Evolutionary conservation across 306 rosid genomes (phyloP).

Genomic region (Gleditsia sinensis): DNA sequence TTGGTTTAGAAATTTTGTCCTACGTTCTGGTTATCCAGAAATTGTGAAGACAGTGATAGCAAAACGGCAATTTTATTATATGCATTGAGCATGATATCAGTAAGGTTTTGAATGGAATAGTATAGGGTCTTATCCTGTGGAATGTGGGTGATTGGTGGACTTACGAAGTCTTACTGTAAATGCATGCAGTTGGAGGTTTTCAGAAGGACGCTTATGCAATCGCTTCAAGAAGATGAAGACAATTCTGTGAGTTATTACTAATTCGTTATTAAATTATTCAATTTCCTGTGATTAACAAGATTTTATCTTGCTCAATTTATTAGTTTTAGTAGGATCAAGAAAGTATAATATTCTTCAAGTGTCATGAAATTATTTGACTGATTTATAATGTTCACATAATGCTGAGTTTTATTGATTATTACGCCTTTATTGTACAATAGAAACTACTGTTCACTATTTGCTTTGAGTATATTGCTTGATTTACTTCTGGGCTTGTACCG

Average conservation of each 20-base stretch:
- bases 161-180: slow-evolving; percentile 4
- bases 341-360: slow-evolving; percentile 3
- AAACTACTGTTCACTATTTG: slow-evolving; percentile 8
- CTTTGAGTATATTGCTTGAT: slow-evolving; percentile 10
- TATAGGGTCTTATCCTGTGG: neutral
- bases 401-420: neutral
- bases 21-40: neutral
- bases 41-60: neutral
- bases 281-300: neutral
- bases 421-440: neutral
- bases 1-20: neutral
- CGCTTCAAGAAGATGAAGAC: slow-evolving; percentile 83
- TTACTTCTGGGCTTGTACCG: slow-evolving; percentile 20
- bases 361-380: neutral
- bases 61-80: neutral
- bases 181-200: slow-evolving; percentile 82
- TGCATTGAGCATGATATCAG: neutral
- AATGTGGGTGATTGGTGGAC: slow-evolving; percentile 10
- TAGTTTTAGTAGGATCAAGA: slow-evolving; percentile 1
- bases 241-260: slow-evolving; percentile 54
- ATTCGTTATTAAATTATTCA: neutral
- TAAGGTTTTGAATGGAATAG: slow-evolving; percentile 1
- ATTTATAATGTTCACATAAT: neutral
- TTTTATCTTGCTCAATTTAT: neutral
- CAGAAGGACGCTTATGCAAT: slow-evolving; percentile 85